These are phyloP conservation scores for Apium graveolens DNA, from an alignment of 129 eudicot species.

Conservation along the genomic window DNA sequence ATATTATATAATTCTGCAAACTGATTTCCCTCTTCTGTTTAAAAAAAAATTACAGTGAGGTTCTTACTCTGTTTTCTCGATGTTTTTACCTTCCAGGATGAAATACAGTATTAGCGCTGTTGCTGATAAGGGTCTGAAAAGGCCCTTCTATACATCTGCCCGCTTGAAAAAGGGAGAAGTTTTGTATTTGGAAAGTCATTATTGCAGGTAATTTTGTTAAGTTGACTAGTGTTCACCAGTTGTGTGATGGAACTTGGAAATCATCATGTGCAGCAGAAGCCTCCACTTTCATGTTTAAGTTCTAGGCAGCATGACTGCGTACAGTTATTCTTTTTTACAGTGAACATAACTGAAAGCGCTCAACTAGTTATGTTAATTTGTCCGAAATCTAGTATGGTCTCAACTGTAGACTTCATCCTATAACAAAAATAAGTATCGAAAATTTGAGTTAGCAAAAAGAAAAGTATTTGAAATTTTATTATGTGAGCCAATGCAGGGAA, in stretches of 20 bases:
- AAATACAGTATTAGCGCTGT: constrained; percentile 87
- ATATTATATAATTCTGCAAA: not conserved
- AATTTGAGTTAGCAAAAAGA: not conserved
- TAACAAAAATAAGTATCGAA: not conserved
- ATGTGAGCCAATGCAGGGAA: not conserved
- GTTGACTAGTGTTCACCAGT: not conserved
- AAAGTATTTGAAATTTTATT: too few relatives aligned
- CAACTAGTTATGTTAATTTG: not conserved
- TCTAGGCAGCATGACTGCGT: not conserved
- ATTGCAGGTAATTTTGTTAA: constrained; percentile 47
- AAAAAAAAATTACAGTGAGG: not conserved
- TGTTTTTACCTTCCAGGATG: constrained; percentile 47
- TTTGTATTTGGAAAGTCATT: constrained; percentile 78
- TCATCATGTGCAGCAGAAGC: not conserved
- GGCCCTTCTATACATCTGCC: constrained; percentile 80
- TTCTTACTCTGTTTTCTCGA: not conserved
- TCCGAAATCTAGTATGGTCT: not conserved
- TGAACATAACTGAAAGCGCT: not conserved
- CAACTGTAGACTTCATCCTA: not conserved
- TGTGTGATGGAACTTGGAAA: not conserved
- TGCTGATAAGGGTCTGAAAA: constrained; percentile 95
- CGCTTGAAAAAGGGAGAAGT: constrained; percentile 98
- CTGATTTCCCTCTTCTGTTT: not conserved
- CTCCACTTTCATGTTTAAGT: not conserved
- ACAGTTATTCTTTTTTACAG: too few relatives aligned